These are phyloP conservation scores for Ramaria sp. DNA, from an alignment of 768 basidiomycete species.

Conservation along the genomic window DNA sequence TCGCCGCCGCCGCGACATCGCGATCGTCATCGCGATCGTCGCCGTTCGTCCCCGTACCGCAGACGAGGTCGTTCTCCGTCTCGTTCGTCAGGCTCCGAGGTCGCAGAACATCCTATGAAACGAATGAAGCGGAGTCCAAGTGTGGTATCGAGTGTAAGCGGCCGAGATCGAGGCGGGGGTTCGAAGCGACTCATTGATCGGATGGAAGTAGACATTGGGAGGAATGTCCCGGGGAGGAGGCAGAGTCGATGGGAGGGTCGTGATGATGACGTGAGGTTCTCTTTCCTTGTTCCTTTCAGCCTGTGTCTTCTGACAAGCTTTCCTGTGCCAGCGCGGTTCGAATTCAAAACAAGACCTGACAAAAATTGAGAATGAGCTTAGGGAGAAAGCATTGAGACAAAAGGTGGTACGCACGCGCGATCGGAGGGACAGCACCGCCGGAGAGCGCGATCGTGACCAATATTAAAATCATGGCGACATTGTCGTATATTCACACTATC, in stretches of 20 bases:
- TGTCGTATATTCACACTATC: no score
- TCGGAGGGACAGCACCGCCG: constrained; percentile 17
- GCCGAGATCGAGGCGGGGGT: background rate
- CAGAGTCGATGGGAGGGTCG: constrained; percentile 46
- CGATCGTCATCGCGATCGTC: background rate
- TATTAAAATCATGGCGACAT: no score
- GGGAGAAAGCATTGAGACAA: constrained; percentile 72
- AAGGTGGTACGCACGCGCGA: constrained; percentile 72
- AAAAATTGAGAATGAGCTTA: constrained; percentile 66
- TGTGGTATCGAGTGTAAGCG: background rate
- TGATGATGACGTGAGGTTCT: constrained; percentile 11
- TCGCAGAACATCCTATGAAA: background rate
- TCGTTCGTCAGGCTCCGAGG: background rate
- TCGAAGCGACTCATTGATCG: constrained; percentile 5
- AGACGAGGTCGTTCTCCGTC: background rate
- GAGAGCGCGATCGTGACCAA: background rate
- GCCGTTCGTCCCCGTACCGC: background rate
- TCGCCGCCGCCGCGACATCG: constrained; percentile 4
- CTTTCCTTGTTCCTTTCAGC: background rate
- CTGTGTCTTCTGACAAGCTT: background rate
- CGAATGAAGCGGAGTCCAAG: constrained; percentile 1
- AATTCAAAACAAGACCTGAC: constrained; percentile 37
- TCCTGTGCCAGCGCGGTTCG: background rate
- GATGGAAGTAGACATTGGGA: background rate
- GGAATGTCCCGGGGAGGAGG: constrained; percentile 8